Base-by-base conservation (phyloP, 1,139 yeast species). In the Yamadazyma dendronema region DNA sequence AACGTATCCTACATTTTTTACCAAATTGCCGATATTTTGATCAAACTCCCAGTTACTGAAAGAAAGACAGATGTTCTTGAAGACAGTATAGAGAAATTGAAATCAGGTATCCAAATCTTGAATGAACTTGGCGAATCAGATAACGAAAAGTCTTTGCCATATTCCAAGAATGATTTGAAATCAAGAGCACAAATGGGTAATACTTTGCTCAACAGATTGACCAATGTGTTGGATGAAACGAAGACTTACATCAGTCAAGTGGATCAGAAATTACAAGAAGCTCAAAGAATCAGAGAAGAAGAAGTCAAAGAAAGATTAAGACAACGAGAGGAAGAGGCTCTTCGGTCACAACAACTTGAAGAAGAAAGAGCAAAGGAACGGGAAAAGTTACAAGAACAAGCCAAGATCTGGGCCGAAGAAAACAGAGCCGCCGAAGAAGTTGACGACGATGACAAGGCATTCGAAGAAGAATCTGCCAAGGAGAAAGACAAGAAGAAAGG, bases 121-220 rank as follows among this genome's bases (percentile, higher is more conserved):
- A 77, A 74, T 35, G 77, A 73, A 39, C 68, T 92, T 46, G 73
- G 88, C 0, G 55, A 66, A 1, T 72, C 64, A 4, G 37, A 29
- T 6, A 77, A 74, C 9, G 76, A 69, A 32, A 66, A 69, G 40
- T 67, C 77, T 50, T 79, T 94, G 16, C 90, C 96, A 39, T 84
- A 81, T 62, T 82, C 94, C 11, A 77, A 79, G 33, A 78, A 79
- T 16, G 97, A 90, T 45, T 69, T 94, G 50, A 83, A 81, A 53
- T 84, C 88, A 43, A 81, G 97, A 63, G 94, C 94, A 13, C 78
- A 77, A 47, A 77, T 88, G 74, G 97, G 96, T 52, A 79, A 80
- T 40, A 85, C 96, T 0, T 72, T 90, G 54, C 70, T 78, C 45
- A 79, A 77, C 41, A 84, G 90, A 54, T 72, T 92, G 43, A 84